phyloP scores from a whole-genome alignment of 1,139 yeast genomes.

The Taphrina deformans region DNA sequence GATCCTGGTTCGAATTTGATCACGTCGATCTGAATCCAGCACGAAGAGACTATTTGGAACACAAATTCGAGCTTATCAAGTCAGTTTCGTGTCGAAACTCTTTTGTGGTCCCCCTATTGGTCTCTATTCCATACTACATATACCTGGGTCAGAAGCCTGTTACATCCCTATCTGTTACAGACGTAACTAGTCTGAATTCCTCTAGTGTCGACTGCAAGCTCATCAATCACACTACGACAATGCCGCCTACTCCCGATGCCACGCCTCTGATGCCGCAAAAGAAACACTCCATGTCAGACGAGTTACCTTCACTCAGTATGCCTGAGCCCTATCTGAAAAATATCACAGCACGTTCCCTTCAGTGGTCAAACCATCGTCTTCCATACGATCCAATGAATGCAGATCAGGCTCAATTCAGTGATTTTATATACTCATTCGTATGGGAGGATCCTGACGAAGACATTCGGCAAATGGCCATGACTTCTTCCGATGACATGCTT shows the following conservation, averaged over 20 bases:
- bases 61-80: slow-evolving; percentile 75
- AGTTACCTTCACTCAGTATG: slow-evolving; percentile 10
- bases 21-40: slow-evolving; percentile 75
- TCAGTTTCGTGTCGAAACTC: slow-evolving; percentile 66
- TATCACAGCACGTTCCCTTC: neutral
- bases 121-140: slow-evolving; percentile 75
- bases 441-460: slow-evolving; percentile 92
- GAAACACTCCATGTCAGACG: slow-evolving; percentile 10
- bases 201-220: neutral
- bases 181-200: neutral
- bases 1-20: slow-evolving; percentile 84
- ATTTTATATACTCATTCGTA: slow-evolving; percentile 80
- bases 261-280: slow-evolving; percentile 5
- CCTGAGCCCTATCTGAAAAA: neutral
- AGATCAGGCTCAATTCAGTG: slow-evolving; percentile 69
- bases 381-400: slow-evolving; percentile 72
- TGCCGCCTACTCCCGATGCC: slow-evolving; percentile 30
- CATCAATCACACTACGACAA: neutral
- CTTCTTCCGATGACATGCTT: slow-evolving; percentile 65
- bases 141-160: slow-evolving; percentile 58
- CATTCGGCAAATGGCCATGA: slow-evolving; percentile 61
- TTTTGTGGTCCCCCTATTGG: slow-evolving; percentile 48
- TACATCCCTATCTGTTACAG: neutral
- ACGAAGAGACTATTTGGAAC: slow-evolving; percentile 78
- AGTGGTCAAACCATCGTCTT: slow-evolving; percentile 53